Base-by-base conservation (phyloP, 2,329 filamentous ascomycete species). In the Apiospora kogelbergensis region DNA sequence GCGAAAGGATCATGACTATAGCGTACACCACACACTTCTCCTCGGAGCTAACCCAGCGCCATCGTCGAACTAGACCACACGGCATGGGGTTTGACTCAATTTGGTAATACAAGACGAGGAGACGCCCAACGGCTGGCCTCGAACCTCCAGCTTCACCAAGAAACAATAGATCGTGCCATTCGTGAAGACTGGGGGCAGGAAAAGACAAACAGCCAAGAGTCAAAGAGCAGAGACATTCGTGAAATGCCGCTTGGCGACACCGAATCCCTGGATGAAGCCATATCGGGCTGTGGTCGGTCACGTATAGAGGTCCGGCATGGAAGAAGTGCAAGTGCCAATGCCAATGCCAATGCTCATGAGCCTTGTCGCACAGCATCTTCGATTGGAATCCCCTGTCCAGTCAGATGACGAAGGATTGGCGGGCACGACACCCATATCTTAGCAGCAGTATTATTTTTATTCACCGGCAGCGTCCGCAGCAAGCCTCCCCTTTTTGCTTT, bases 51-150 rank as follows among this genome's bases (percentile, higher is more conserved):
- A 30, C 22, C 37, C 22, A 65, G 37, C 37, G 63, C 63, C 40
- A 42, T 65, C 42, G 40, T 26, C 26, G 30, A 60, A 30, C 53
- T 60, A 60, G 53, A 60, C 53, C 53, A 37, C 53, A n/a, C 53
- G 53, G 53, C 26, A 60, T 69, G 65, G 68, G 68, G 63, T 65
- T 26, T 57, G 57, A 65, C 68, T 69, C 37, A 63, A 69, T 67
- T 7, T 66, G 67, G 68, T 69, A 65, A 69, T 65, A 68, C 30
- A 57, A 42, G 44, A 63, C 68, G 66, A 69, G 66, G 67, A 44
- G 63, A 57, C 44, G 66, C 66, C 66, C 40, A 64, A 67, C 65
- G 66, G 42, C 65, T 60, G 53, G 68, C 68, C 68, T 69, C 68
- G 66, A 69, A 69, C 68, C 17, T n/a, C 37, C 30, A 30, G 53